Evolutionary conservation across 345 rosid genomes (phyloP), one percentile per base, ranked within the genome.

Genomic region (Balakata baccata): DNA sequence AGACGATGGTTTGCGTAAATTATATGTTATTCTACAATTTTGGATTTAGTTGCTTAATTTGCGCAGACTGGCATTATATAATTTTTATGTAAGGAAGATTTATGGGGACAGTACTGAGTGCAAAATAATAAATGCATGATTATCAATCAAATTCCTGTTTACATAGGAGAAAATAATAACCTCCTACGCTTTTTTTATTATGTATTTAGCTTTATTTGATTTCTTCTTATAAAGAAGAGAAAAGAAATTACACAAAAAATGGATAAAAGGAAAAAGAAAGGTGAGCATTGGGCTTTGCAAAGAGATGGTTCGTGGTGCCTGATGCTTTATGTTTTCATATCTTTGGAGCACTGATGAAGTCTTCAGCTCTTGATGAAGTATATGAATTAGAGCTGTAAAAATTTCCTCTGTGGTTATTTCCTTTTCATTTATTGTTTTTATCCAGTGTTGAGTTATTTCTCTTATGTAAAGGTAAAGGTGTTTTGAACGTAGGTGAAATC

Each of bases 401-500:
- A 41, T n/a, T 11, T 66, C 20, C 37, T 25, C 38, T 23, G 10
- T 5, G 39, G 18, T 66, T 3, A 0, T 39, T 64, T 45, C 47
- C 52, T 11, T 52, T 8, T 41, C 14, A 57, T 16, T 39, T 52
- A 3, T 34, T 12, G 13, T 51, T 50, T 9, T 39, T 62, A 29
- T 38, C 49, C 14, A 34, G 45, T 57, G 38, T 64, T 43, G 11
- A 43, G 25, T 20, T 65, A 65, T 46, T 5, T 65, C 13, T 17
- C 38, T 59, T 13, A 10, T 11, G 41, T 54, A 20, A 62, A 64
- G 58, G 41, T 54, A 20, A 62, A 64, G 58, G 14, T 66, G 70
- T 75, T 29, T 43, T 39, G 25, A 64, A 49, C 41, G 53, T 43
- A 95, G 99, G 94, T 91, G 59, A 78, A 81, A 43, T 83, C 92